phyloP scores from a whole-genome alignment of 441 rosid species.

The Mallotus japonicus region DNA sequence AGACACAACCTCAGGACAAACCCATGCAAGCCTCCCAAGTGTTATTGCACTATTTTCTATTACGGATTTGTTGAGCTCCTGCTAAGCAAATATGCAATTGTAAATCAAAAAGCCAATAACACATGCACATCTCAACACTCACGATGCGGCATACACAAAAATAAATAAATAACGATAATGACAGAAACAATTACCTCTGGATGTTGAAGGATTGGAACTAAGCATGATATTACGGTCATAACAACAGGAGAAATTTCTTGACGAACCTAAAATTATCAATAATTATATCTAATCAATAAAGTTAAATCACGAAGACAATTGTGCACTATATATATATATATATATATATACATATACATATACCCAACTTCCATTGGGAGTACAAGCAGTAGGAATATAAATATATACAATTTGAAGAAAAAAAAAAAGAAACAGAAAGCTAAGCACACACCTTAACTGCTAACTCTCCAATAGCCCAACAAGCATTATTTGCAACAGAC shows the following conservation, averaged over 20 bases:
- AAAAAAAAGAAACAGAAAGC: background rate
- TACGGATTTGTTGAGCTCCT: constrained; percentile 84
- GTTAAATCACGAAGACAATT: background rate
- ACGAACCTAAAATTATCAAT: constrained; percentile 57
- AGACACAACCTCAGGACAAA: constrained; percentile 89
- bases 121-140: background rate
- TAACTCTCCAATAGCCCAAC: constrained; percentile 99
- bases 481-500: constrained; percentile 97
- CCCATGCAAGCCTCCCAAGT: constrained; percentile 97
- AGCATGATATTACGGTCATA: constrained; percentile 67
- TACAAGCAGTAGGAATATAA: too few species aligned
- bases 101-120: constrained; percentile 6
- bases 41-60: constrained; percentile 96
- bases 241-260: constrained; percentile 91
- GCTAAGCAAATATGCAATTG: constrained; percentile 27
- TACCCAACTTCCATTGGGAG: background rate
- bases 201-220: constrained; percentile 82
- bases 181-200: constrained; percentile 56
- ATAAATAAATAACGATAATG: background rate
- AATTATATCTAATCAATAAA: background rate
- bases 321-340: background rate
- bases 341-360: too few species aligned
- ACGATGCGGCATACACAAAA: background rate
- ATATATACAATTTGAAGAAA: background rate
- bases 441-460: constrained; percentile 71